These are phyloP conservation scores for Sesbania bispinosa DNA, from an alignment of 306 rosid genomes.

Conservation along the genomic window DNA sequence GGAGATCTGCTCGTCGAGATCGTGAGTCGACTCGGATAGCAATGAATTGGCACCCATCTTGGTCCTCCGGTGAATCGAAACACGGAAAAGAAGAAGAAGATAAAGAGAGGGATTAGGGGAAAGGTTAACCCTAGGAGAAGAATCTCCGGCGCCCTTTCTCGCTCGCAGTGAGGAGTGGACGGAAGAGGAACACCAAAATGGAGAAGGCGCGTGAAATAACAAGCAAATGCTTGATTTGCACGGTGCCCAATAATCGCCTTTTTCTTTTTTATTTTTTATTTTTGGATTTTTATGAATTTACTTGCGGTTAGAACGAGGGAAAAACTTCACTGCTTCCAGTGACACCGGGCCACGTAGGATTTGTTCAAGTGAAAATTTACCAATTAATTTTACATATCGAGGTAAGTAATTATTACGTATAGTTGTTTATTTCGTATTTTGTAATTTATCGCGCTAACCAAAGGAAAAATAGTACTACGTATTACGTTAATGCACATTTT, in stretches of 20 bases:
- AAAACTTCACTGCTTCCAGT: not conserved
- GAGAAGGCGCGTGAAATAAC: constrained; percentile 48
- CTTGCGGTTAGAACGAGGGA: constrained; percentile 1
- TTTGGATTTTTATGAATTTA: constrained; percentile 4
- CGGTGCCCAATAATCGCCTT: constrained; percentile 20
- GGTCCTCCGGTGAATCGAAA: constrained; percentile 20
- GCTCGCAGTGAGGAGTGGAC: constrained; percentile 25
- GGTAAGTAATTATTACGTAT: no score
- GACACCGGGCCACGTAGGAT: not conserved
- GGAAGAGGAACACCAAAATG: not conserved
- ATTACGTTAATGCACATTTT: no score
- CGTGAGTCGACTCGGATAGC: constrained; percentile 48
- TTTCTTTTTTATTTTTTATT: not conserved
- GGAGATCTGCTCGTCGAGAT: constrained; percentile 95
- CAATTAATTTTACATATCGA: no score
- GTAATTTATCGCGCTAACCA: no score
- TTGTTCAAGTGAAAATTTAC: not conserved
- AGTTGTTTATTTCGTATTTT: no score
- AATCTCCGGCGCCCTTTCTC: constrained; percentile 17
- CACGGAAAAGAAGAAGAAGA: not conserved
- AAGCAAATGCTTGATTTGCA: constrained; percentile 34
- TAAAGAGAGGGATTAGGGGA: constrained; percentile 13
- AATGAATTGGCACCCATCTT: constrained; percentile 78
- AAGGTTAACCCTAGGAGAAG: constrained; percentile 33
- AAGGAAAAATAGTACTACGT: no score